Evolutionary conservation across 139 green algal species (phyloP), one percentile per base, ranked within the genome.

Genomic region (Nannochloris sp.): DNA sequence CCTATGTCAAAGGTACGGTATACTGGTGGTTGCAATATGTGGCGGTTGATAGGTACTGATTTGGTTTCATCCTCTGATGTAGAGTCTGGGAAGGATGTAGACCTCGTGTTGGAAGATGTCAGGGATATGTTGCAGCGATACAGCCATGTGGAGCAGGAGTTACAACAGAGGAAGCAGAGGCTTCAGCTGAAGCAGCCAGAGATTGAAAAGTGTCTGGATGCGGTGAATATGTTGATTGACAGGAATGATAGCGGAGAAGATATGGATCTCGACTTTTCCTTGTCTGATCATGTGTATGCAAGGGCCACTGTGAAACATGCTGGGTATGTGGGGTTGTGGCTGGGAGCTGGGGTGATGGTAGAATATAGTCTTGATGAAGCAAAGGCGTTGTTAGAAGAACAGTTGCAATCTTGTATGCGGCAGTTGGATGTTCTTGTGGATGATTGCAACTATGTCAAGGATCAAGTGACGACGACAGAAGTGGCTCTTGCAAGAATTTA

Each of bases 261-360:
- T 56, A 63, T 76, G 56, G 36, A 62, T 37, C 20, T 78, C 37
- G 75, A 91, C 61, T 91, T 89, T 72, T 60, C 73, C 56, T 67
- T 91, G 31, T 65, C 72, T 4, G 78, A 90, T 67, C 67, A 83
- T 46, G 79, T 87, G 14, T 89, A 68, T 67, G 74, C 84, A 20
- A 76, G 81, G 31, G 84, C 85, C 10, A 68, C 53, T 43, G 43
- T 91, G 14, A 49, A 68, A 16, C 59, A 76, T 4, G 62, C 72
- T 20, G 29, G 70, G 12, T 49, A 30, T 17, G 85, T 90, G 46
- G 80, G 76, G 46, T 68, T 93, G 46, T 93, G 86, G 86, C 78
- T 93, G 46, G 86, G 86, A 2, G 86, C 86, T 14, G 82, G 86
- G 45, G 82, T 93, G 8, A 92, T 91, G 84, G 68, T 92, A 26